phyloP scores from a whole-genome alignment of 1,284 basidiomycete species.

The Rhodotorula sp. region DNA sequence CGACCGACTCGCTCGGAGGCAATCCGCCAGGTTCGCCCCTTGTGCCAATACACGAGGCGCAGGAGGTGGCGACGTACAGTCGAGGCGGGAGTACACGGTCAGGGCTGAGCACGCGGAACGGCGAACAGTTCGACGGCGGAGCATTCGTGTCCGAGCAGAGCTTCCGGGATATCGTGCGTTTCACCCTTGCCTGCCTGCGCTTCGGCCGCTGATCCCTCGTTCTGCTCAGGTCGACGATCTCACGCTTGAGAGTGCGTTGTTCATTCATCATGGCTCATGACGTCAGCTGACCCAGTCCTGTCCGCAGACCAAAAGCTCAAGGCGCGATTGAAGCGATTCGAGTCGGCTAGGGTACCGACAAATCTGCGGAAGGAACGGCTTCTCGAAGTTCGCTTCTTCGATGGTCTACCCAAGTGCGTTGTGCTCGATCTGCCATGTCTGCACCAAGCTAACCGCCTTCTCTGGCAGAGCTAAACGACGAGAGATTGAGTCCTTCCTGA shows the following conservation, averaged over 20 bases:
- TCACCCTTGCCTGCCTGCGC: accelerated
- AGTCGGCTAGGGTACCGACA: conserved; percentile 21
- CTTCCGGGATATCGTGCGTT: conserved; percentile 30
- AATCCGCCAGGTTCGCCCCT: conserved; percentile 17
- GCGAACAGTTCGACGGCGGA: not conserved
- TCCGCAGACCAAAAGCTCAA: conserved; percentile 24
- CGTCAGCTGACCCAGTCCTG: not conserved
- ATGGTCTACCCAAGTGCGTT: conserved; percentile 31
- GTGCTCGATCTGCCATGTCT: no score
- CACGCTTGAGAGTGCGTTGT: conserved; percentile 24
- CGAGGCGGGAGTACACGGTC: conserved; percentile 20
- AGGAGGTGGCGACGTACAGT: conserved; percentile 13
- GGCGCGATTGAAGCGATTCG: conserved; percentile 22
- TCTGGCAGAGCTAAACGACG: conserved; percentile 16
- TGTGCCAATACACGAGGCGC: not conserved
- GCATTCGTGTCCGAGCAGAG: conserved; percentile 23
- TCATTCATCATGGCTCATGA: accelerated
- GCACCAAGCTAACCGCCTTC: no score
- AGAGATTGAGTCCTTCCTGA: conserved; percentile 34
- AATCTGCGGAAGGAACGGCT: conserved; percentile 30
- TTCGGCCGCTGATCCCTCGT: not conserved
- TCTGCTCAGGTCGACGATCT: conserved; percentile 32
- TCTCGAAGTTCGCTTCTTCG: conserved; percentile 36
- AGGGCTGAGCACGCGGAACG: conserved; percentile 3
- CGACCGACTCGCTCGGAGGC: conserved; percentile 21